Percentiles rank a stretch among this genome's conserved stretches.
phyloP scores from a whole-genome alignment of 2,329 filamentous ascomycete genomes.

The Paraphaeosphaeria minitans region DNA sequence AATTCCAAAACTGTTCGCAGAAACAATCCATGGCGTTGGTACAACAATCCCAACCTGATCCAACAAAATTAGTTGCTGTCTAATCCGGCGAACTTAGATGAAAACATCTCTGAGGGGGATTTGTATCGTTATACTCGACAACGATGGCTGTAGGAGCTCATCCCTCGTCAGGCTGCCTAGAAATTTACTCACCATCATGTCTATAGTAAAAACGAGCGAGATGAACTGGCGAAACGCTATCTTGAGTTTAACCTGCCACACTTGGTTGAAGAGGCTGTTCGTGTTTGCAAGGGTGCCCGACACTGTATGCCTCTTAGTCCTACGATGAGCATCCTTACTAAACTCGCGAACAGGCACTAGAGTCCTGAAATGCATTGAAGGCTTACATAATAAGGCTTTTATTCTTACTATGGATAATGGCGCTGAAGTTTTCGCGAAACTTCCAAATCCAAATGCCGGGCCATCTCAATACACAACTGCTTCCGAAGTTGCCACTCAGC shows the following conservation, averaged over 20 bases:
- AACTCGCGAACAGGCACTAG: constrained; percentile 23
- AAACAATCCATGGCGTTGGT: constrained; percentile 17
- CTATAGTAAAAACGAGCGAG: constrained; percentile 34
- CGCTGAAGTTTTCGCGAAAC: constrained; percentile 20
- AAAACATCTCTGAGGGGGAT: constrained; percentile 22
- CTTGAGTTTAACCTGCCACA: constrained; percentile 34
- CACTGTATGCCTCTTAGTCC: constrained; percentile 25
- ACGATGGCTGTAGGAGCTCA: constrained; percentile 30
- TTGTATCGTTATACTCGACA: constrained; percentile 29
- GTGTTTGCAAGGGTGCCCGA: constrained; percentile 30
- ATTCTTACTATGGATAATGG: constrained; percentile 26
- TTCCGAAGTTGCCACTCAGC: constrained; percentile 23
- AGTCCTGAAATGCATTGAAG: constrained; percentile 39
- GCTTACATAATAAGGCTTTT: constrained; percentile 31
- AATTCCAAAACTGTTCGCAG: constrained; percentile 15
- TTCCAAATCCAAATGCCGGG: constrained; percentile 30
- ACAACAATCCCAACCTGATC: not conserved
- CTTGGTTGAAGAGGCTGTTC: constrained; percentile 31
- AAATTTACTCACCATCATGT: constrained; percentile 9
- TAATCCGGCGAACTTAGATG: constrained; percentile 14
- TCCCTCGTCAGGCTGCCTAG: not conserved
- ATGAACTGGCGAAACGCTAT: constrained; percentile 34
- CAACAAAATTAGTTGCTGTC: constrained; percentile 6
- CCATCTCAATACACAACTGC: constrained; percentile 21
- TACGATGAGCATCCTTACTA: constrained; percentile 5